Evolutionary conservation across 2,329 filamentous ascomycete species (phyloP).

Genomic region (Pseudocercospora cruenta): DNA sequence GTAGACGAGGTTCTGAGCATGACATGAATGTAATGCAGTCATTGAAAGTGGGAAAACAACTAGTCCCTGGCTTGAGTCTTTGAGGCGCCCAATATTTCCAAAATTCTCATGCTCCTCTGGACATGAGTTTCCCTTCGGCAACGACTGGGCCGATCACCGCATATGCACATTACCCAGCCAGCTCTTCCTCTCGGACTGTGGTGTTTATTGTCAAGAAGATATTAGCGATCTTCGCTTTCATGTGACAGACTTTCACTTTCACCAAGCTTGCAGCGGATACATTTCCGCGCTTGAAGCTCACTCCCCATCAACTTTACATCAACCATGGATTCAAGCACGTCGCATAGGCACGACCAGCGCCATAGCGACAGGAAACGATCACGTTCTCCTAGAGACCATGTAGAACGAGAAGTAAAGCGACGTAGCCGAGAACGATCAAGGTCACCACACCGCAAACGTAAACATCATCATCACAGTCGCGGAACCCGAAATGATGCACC

Average conservation of each 20-base stretch:
- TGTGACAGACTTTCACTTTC: not conserved
- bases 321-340: not conserved
- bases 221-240: not conserved
- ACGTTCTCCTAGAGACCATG: constrained; percentile 24
- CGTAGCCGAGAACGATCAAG: constrained; percentile 28
- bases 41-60: not conserved
- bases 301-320: not conserved
- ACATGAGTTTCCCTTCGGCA: not conserved
- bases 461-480: constrained; percentile 15
- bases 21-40: not conserved
- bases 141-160: not conserved
- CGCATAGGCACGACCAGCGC: constrained; percentile 24
- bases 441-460: constrained; percentile 30
- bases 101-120: not conserved
- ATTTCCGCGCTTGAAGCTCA: not conserved
- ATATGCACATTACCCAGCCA: too few species aligned
- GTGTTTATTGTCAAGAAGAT: too few species aligned
- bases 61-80: not conserved
- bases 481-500: not conserved
- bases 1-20: constrained; percentile 5
- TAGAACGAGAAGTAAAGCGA: constrained; percentile 26
- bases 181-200: too few species aligned
- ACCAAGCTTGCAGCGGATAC: not conserved
- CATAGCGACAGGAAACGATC: constrained; percentile 30
- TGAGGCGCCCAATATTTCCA: not conserved